Base-by-base conservation (phyloP, 2,329 filamentous ascomycete genomes). In the Knufia petricola region DNA sequence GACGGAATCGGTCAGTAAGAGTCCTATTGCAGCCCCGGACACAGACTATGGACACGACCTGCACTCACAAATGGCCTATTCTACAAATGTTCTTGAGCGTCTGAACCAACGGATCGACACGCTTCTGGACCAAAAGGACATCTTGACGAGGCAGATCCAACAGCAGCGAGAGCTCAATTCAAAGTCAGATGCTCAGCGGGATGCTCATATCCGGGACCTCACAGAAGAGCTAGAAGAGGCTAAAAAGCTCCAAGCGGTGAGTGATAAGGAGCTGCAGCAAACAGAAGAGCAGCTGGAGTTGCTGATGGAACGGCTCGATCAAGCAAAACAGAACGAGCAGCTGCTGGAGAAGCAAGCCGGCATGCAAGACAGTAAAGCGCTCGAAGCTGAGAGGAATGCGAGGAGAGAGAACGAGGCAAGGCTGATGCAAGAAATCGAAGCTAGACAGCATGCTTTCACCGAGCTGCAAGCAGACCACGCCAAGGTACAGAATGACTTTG, bases 161-260 rank as follows among this genome's bases (percentile, higher is more conserved):
- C 89, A 96, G 63, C 90, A 96, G 67, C 84, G 89, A 50, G 87
- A 94, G 61, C 76, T 95, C 50, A 94, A 94, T 67, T 88, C 76
- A 69, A 89, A 89, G 61, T 88, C 87, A 1, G 87, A 94, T 57
- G 73, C 71, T 12, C 66, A 76, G 56, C 71, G 74, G 42, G 71
- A 75, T 56, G 66, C 67, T 15, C 67, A 71, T 50, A 68, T 73
- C 32, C 63, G 63, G 23, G 66, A 72, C 28, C 56, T 75, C 46
- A 66, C 64, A 7, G 66, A 69, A 49, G 64, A 75, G 55, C 54
- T 73, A 56, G 73, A 78, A 17, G 76, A 82, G 52, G 79, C 82
- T 60, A 82, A 84, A 57, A 75, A 75, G 34, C 77, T 84, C 53
- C 64, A 85, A n/a, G 70, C 75, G 20, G 64, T 71, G 41, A 80